A percentile compares a stretch with the other conserved stretches of the same genome.
Evolutionary conservation across 495 filamentous ascomycete species (phyloP).

Genomic region (Astrothelium macrocarpum): DNA sequence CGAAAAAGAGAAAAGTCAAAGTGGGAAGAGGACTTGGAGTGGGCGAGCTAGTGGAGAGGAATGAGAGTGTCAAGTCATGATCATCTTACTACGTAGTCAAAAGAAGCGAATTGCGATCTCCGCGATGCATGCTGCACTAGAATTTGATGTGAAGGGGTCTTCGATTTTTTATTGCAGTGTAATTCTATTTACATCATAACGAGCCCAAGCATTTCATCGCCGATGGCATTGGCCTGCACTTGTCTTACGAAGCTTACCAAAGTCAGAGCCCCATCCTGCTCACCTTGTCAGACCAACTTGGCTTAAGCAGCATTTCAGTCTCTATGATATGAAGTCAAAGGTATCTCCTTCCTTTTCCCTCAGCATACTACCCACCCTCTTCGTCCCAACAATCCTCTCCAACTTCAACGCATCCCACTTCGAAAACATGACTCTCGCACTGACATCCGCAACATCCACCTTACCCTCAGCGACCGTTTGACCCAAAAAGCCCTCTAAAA

Average conservation of each 20-base stretch:
- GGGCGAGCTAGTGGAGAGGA: slow-evolving; percentile 74
- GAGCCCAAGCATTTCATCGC: too few species aligned
- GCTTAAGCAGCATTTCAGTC: too few species aligned
- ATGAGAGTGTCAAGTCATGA: slow-evolving; percentile 39
- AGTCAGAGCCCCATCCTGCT: neutral
- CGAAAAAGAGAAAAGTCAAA: slow-evolving; percentile 55
- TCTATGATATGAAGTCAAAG: slow-evolving; percentile 61
- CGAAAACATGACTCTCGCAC: slow-evolving; percentile 67
- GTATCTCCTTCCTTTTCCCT: slow-evolving; percentile 76
- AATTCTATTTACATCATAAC: too few species aligned
- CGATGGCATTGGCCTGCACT: too few species aligned
- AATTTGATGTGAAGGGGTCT: neutral
- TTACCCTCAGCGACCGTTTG: slow-evolving; percentile 45
- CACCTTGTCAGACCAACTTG: neutral
- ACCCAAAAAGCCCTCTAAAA: slow-evolving; percentile 60
- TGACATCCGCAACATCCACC: slow-evolving; percentile 28
- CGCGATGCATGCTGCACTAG: neutral
- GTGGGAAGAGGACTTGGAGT: slow-evolving; percentile 73
- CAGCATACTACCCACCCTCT: slow-evolving; percentile 57
- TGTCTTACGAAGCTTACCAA: too few species aligned
- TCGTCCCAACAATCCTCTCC: slow-evolving; percentile 76
- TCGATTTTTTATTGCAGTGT: too few species aligned
- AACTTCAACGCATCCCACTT: slow-evolving; percentile 81
- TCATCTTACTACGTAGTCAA: neutral
- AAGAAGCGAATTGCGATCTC: neutral